Evolutionary conservation across 164 flowering plant species (phyloP).

Genomic region (Piper betle): DNA sequence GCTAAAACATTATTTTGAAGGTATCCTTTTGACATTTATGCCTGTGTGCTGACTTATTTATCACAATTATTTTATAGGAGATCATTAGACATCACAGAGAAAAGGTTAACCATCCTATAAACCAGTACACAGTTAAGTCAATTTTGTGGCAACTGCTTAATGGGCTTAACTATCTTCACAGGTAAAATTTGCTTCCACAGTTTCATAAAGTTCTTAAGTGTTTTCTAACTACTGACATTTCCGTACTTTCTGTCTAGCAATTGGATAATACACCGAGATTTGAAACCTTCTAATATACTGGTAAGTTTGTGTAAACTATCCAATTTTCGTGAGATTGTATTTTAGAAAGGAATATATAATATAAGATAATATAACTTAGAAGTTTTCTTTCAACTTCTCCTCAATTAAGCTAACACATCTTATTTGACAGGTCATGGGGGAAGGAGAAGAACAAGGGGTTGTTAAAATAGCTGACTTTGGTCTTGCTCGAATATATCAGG

Average conservation of each 20-base stretch:
- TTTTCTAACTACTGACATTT: neutral
- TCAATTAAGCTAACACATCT: neutral
- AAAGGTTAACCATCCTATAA: constrained; percentile 61
- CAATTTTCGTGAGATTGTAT: neutral
- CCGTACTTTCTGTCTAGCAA: constrained; percentile 44
- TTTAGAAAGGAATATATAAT: neutral
- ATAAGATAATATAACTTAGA: neutral
- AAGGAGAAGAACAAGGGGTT: constrained; percentile 94
- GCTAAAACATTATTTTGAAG: neutral
- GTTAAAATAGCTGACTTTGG: constrained; percentile 99
- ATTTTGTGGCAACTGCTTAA: constrained; percentile 97
- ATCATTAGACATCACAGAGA: constrained; percentile 95
- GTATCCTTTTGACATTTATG: too few relatives aligned
- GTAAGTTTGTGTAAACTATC: constrained; percentile 19
- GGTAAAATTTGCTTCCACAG: constrained; percentile 22
- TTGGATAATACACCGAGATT: constrained; percentile 96
- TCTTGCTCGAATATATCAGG: constrained; percentile 93
- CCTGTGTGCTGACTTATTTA: neutral
- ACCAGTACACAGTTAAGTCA: constrained; percentile 83
- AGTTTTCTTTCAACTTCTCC: neutral
- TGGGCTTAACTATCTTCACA: constrained; percentile 94
- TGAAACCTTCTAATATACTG: constrained; percentile 96
- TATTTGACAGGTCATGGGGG: constrained; percentile 77
- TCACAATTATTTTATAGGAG: constrained; percentile 32
- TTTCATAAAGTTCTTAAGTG: neutral